Percentiles rank a stretch among this genome's conserved stretches.
These are phyloP conservation scores for Eragrostis nindensis DNA, from an alignment of 176 grass and related monocot genomes.

Conservation along the genomic window DNA sequence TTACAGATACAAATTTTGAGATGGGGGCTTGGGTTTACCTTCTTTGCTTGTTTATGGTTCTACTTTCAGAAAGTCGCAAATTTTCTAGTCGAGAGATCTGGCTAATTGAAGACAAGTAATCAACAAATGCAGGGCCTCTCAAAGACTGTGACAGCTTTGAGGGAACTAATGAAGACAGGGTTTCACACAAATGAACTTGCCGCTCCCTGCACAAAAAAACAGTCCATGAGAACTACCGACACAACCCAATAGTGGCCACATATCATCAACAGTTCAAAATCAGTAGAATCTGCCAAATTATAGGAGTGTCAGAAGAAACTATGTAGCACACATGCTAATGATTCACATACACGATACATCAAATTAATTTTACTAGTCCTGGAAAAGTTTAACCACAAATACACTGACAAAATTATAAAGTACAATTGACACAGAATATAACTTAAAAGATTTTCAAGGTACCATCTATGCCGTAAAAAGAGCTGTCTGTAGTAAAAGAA, in stretches of 20 bases:
- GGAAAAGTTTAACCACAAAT: conserved; percentile 26
- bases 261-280: conserved; percentile 17
- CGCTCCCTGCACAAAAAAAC: conserved; percentile 54
- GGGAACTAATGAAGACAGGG: conserved; percentile 63
- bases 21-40: conserved; percentile 46
- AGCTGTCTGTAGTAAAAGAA: not conserved
- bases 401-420: not conserved
- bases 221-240: conserved; percentile 8
- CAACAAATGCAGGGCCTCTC: conserved; percentile 74
- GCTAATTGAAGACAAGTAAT: conserved; percentile 76
- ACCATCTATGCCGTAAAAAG: not conserved
- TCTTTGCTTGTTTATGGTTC: conserved; percentile 41
- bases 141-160: conserved; percentile 68
- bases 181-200: conserved; percentile 52
- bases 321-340: not conserved
- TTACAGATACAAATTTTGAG: conserved; percentile 4
- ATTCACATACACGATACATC: conserved; percentile 1
- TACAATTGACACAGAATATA: conserved; percentile 16
- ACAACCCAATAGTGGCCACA: not conserved
- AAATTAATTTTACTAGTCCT: conserved; percentile 16
- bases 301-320: not conserved
- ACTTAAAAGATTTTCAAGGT: not conserved
- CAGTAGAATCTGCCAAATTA: not conserved
- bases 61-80: conserved; percentile 60
- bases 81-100: conserved; percentile 78